These are phyloP conservation scores for Coprinopsis sp. DNA, from an alignment of 768 basidiomycete genomes.

Conservation along the genomic window DNA sequence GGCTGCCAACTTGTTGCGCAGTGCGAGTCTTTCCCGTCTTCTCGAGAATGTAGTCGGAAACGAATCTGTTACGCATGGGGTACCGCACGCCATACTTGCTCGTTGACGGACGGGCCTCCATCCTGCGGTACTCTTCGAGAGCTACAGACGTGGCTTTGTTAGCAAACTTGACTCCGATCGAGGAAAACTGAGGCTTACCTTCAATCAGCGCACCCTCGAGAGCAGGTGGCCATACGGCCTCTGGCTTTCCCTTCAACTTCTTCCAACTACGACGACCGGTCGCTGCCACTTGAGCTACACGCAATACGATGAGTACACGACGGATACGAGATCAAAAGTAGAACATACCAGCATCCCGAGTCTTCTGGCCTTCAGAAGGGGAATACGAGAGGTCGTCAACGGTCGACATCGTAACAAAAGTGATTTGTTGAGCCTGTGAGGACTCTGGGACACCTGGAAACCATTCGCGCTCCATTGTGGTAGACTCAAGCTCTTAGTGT, in stretches of 20 bases:
- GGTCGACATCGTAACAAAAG: conserved; percentile 31
- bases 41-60: conserved; percentile 67
- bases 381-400: conserved; percentile 41
- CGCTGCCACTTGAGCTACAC: conserved; percentile 52
- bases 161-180: not conserved
- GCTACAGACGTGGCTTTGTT: conserved; percentile 31
- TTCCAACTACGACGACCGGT: conserved; percentile 70
- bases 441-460: conserved; percentile 34
- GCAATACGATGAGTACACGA: too few relatives aligned
- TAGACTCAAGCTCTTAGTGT: not conserved
- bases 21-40: conserved; percentile 63
- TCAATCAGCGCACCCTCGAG: conserved; percentile 71
- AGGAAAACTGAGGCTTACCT: conserved; percentile 37
- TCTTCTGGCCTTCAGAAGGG: conserved; percentile 34
- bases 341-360: conserved; percentile 51
- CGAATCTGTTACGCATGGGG: conserved; percentile 74
- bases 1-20: conserved; percentile 75
- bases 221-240: conserved; percentile 73
- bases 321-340: too few relatives aligned
- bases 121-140: conserved; percentile 59
- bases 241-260: conserved; percentile 60
- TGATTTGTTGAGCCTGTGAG: conserved; percentile 16
- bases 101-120: conserved; percentile 47
- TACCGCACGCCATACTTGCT: conserved; percentile 63
- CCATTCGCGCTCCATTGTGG: conserved; percentile 15